These are phyloP conservation scores for Hanseniaspora lindneri DNA, from an alignment of 805 yeast genomes.

Conservation along the genomic window DNA sequence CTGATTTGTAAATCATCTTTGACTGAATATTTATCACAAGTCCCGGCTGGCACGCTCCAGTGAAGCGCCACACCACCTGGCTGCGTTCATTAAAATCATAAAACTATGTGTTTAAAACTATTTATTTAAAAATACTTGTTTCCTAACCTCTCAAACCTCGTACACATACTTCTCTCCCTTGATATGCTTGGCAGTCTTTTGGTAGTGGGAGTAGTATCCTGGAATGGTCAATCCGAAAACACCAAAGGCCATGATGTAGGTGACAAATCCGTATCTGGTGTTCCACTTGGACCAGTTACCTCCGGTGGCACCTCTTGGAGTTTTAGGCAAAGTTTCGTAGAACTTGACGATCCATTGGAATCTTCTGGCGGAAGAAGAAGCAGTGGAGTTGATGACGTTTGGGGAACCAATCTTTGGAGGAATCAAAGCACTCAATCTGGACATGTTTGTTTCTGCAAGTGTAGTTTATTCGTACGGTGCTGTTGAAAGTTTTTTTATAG, in stretches of 20 bases:
- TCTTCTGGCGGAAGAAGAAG: conserved; percentile 94
- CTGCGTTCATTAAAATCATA: too few species aligned
- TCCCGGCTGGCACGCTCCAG: background rate
- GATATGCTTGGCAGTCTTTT: conserved; percentile 14
- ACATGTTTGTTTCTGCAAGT: conserved; percentile 59
- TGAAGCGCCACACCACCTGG: too few species aligned
- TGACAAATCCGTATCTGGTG: conserved; percentile 14
- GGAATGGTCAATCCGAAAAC: conserved; percentile 15
- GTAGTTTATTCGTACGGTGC: conserved; percentile 1
- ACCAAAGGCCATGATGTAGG: conserved; percentile 13
- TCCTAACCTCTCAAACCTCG: conserved; percentile 13
- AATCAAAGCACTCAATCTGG: conserved; percentile 86
- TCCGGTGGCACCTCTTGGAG: conserved; percentile 56
- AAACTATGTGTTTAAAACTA: background rate
- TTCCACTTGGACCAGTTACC: conserved; percentile 68
- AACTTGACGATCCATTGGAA: conserved; percentile 89
- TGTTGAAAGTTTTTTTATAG: too few species aligned
- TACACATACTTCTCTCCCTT: conserved; percentile 15
- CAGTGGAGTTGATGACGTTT: conserved; percentile 61
- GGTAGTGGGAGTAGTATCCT: conserved; percentile 16
- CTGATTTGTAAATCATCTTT: too few species aligned
- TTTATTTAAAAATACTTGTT: too few species aligned
- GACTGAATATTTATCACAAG: background rate
- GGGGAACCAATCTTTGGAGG: conserved; percentile 99
- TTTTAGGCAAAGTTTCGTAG: conserved; percentile 90